Evolutionary conservation across 805 yeast species (phyloP).

Genomic region (Blastobotrys terrestris): DNA sequence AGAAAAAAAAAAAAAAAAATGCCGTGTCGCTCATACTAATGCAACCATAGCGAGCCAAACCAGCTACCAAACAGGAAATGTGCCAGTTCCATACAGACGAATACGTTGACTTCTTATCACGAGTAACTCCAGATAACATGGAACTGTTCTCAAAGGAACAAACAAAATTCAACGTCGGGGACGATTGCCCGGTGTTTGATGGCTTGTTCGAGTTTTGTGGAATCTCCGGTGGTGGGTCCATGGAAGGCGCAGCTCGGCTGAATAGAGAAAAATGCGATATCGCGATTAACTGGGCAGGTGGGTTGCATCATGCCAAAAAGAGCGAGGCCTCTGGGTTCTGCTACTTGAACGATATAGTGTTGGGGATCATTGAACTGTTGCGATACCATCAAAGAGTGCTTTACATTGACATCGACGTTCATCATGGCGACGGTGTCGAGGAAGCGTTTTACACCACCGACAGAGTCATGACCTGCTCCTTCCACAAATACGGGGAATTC

Average conservation of each 20-base stretch:
- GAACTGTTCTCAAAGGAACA: conserved; percentile 84
- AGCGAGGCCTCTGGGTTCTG: conserved; percentile 93
- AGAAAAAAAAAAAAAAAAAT: too few relatives aligned
- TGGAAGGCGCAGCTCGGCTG: conserved; percentile 78
- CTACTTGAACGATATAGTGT: conserved; percentile 88
- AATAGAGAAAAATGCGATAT: conserved; percentile 85
- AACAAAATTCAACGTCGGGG: conserved; percentile 91
- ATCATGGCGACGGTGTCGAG: conserved; percentile 97
- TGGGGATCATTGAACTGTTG: conserved; percentile 76
- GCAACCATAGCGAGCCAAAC: conserved; percentile 74
- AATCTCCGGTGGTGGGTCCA: conserved; percentile 86
- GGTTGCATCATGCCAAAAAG: conserved; percentile 94
- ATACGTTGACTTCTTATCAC: conserved; percentile 82
- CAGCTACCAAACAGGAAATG: conserved; percentile 97
- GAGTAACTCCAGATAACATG: conserved; percentile 89
- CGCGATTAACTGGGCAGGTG: conserved; percentile 96
- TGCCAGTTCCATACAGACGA: conserved; percentile 98
- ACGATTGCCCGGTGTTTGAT: conserved; percentile 92
- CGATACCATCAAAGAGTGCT: conserved; percentile 88
- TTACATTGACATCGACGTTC: conserved; percentile 90
- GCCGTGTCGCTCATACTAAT: too few relatives aligned
- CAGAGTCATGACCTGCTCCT: conserved; percentile 92
- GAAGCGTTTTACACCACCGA: conserved; percentile 95
- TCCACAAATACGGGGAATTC: conserved; percentile 93
- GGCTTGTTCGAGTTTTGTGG: conserved; percentile 89